Base-by-base conservation (phyloP, 129 eudicot species). In the Tagetes erecta region DNA sequence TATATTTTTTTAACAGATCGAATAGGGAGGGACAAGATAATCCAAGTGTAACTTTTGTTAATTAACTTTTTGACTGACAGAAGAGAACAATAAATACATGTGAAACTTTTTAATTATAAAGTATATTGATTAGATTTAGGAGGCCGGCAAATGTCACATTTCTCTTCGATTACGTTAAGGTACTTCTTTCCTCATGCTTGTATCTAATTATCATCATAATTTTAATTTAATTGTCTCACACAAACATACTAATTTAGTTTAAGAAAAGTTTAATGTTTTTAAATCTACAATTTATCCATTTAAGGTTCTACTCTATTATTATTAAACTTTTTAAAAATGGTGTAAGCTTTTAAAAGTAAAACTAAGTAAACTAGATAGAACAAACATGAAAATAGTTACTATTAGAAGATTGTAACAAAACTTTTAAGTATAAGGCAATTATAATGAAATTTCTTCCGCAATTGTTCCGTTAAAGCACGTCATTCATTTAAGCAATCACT, bases 151-250 rank as follows among this genome's bases (percentile, higher is more conserved):
- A 13, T 33, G 52, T 20, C 63, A 8, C 33, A 38, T 50, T 75
- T 65, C n/a, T 65, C 42, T 76, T 66, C 73, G 67, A 76, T 66
- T 64, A 65, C 34, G 53, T 76, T 66, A 76, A 76, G 80, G 56
- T 66, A 76, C 73, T 10, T 74, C 49, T 47, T 65, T 75, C 38
- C 45, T 76, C 80, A 66, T 76, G 73, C 73, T 66, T 66, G 46
- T 38, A 35, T 53, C 20, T 56, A 5, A 57, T 56, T 71, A 74
- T 63, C 53, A 71, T 9, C 27, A 20, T 20, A 20, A 20, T 20
- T 20, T 20, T 20, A 20, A 20, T 20, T 20, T 20, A 9, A 53
- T 20, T 8, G 6, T 36, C 46, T 36, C 74, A 49, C 46, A 33
- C 13, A 6, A 41, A 51, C 57, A 13, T 2, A 53, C 60, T 53